Evolutionary conservation across 805 yeast genomes (phyloP).

Genomic region (Yamadazyma kitorensis): DNA sequence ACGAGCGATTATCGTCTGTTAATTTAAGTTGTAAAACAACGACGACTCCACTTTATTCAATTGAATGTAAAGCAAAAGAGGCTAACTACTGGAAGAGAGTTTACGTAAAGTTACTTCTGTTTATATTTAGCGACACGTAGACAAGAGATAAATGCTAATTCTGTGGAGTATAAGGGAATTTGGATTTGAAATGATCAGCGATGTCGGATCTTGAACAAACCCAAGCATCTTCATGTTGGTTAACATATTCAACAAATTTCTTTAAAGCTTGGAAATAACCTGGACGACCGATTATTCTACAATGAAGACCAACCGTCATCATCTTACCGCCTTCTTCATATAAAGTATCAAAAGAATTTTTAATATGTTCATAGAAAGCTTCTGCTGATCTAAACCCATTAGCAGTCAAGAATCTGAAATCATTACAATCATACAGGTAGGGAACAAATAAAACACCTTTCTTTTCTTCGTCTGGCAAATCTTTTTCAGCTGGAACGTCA

Average conservation of each 20-base stretch:
- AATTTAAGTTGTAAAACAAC: too few species aligned
- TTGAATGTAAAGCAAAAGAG: too few species aligned
- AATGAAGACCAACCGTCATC: slow-evolving; percentile 17
- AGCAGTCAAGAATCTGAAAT: slow-evolving; percentile 20
- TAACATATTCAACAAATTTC: slow-evolving; percentile 15
- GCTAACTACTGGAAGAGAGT: too few species aligned
- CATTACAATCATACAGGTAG: slow-evolving; percentile 22
- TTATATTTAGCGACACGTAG: too few species aligned
- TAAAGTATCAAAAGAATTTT: slow-evolving; percentile 30
- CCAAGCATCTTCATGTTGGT: slow-evolving; percentile 13
- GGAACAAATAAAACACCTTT: slow-evolving; percentile 24
- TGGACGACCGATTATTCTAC: slow-evolving; percentile 15
- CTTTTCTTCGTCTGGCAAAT: slow-evolving; percentile 15
- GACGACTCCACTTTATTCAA: too few species aligned
- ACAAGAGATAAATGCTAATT: too few species aligned
- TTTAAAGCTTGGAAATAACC: slow-evolving; percentile 14
- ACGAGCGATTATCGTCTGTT: too few species aligned
- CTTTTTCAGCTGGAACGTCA: slow-evolving; percentile 15
- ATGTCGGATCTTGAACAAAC: slow-evolving; percentile 15
- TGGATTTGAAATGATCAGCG: slow-evolving; percentile 11
- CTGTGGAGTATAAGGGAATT: slow-evolving; percentile 12
- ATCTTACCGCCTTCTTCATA: slow-evolving; percentile 16
- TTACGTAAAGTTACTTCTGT: too few species aligned
- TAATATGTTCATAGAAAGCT: slow-evolving; percentile 26
- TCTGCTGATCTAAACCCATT: slow-evolving; percentile 21